Evolutionary conservation across 352 stramenopile species (phyloP).

Genomic region (Thalassiosira exigua): DNA sequence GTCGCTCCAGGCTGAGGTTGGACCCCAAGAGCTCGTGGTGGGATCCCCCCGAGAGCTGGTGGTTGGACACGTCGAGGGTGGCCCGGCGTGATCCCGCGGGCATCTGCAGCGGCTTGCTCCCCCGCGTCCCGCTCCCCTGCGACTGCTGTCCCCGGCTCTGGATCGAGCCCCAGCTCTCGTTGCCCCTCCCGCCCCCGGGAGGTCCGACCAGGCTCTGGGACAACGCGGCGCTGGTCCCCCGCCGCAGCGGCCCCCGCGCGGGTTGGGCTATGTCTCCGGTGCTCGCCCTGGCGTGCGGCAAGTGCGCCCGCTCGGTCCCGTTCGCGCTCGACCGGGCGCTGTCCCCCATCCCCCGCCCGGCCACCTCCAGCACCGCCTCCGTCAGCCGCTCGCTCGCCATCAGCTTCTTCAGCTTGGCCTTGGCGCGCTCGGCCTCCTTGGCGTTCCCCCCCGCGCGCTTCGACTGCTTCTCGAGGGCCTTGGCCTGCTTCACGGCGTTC

Average conservation of each 20-base stretch:
- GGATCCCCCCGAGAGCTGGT: neutral
- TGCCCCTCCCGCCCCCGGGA: too few species aligned
- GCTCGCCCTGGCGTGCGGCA: neutral
- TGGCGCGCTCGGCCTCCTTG: slow-evolving; percentile 1
- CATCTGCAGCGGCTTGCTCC: neutral
- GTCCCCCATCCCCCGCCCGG: neutral
- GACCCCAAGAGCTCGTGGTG: neutral
- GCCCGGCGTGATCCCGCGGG: too few species aligned
- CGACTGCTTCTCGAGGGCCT: neutral
- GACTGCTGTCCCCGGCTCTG: neutral
- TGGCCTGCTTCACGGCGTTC: neutral
- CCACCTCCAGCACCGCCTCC: neutral
- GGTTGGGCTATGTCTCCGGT: neutral
- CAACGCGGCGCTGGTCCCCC: neutral
- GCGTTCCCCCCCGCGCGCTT: neutral
- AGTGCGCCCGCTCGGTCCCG: too few species aligned
- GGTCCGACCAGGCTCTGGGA: neutral
- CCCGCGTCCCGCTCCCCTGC: neutral
- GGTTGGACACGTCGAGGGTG: too few species aligned
- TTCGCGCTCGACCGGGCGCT: neutral
- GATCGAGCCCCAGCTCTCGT: neutral
- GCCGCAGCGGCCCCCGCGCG: too few species aligned
- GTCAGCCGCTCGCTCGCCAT: neutral
- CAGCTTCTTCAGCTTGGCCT: neutral
- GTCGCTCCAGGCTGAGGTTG: too few species aligned